These are phyloP conservation scores for Verticillium nonalfalfae DNA, from an alignment of 2,329 filamentous ascomycete genomes.

Conservation along the genomic window DNA sequence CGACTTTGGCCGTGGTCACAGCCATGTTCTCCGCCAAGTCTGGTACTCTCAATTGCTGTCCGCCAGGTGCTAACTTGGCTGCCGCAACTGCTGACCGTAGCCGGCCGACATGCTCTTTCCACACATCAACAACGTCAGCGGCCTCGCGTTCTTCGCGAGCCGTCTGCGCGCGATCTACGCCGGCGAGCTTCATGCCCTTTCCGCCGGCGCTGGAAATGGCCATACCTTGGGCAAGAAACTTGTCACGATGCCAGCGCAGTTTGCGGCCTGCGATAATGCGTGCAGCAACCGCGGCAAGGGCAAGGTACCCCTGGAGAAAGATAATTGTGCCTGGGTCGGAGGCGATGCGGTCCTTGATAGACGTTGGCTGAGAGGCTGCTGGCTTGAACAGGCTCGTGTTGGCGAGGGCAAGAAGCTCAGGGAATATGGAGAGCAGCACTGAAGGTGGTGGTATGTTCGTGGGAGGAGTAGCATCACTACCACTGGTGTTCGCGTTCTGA, in stretches of 20 bases:
- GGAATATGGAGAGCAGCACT: slow-evolving; percentile 71
- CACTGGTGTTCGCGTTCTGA: background rate
- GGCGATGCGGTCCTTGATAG: slow-evolving; percentile 57
- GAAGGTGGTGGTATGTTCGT: slow-evolving; percentile 87
- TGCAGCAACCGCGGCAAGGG: slow-evolving; percentile 61
- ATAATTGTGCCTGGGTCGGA: slow-evolving; percentile 53
- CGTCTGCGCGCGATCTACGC: slow-evolving; percentile 78
- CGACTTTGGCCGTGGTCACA: slow-evolving; percentile 65
- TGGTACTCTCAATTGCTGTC: slow-evolving; percentile 48
- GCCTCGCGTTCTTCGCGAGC: slow-evolving; percentile 80
- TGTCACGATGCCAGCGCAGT: slow-evolving; percentile 85
- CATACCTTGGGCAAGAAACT: slow-evolving; percentile 79
- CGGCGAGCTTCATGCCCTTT: slow-evolving; percentile 86
- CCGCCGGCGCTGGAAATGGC: slow-evolving; percentile 71
- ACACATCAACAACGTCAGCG: slow-evolving; percentile 66
- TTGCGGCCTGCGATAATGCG: slow-evolving; percentile 80
- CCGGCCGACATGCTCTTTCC: slow-evolving; percentile 69
- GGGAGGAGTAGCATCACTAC: slow-evolving; percentile 49
- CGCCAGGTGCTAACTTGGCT: slow-evolving; percentile 43
- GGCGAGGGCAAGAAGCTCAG: slow-evolving; percentile 61
- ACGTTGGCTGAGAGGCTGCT: slow-evolving; percentile 49
- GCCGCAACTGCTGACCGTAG: slow-evolving; percentile 66
- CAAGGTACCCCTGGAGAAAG: slow-evolving; percentile 60
- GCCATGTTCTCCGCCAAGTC: slow-evolving; percentile 65
- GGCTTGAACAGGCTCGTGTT: slow-evolving; percentile 60